These are phyloP conservation scores for Pseudogymnoascus sp. DNA, from an alignment of 2,329 filamentous ascomycete species.

Conservation along the genomic window DNA sequence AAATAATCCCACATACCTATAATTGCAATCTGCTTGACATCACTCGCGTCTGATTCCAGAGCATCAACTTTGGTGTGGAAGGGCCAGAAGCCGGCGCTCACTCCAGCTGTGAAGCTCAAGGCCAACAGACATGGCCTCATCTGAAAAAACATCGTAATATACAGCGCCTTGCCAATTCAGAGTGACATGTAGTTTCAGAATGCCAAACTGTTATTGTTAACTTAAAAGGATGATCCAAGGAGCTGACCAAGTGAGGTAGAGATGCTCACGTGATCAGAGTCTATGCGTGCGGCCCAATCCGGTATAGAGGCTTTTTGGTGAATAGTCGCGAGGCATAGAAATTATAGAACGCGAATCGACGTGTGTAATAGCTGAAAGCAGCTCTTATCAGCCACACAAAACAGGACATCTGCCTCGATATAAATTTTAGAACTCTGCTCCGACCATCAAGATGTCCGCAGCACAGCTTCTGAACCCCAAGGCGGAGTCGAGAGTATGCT, in stretches of 20 bases:
- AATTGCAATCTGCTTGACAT: slow-evolving; percentile 27
- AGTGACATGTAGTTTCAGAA: neutral
- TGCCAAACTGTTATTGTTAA: neutral
- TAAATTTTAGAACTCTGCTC: slow-evolving; percentile 14
- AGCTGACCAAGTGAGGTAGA: neutral
- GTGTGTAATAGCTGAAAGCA: slow-evolving; percentile 6
- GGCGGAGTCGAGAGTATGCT: slow-evolving; percentile 86
- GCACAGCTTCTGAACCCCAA: slow-evolving; percentile 98
- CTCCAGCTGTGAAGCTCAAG: slow-evolving; percentile 18
- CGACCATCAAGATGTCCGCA: slow-evolving; percentile 66
- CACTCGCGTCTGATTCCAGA: slow-evolving; percentile 16
- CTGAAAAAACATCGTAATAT: neutral
- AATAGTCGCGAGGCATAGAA: slow-evolving; percentile 11
- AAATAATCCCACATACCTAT: slow-evolving; percentile 24
- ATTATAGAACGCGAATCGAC: slow-evolving; percentile 11
- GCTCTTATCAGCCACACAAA: slow-evolving; percentile 7
- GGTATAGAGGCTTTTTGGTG: slow-evolving; percentile 9
- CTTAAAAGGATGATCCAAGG: neutral
- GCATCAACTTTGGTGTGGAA: slow-evolving; percentile 20
- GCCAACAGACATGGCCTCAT: slow-evolving; percentile 16
- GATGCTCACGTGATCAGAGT: neutral
- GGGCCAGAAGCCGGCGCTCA: slow-evolving; percentile 24
- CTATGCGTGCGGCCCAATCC: slow-evolving; percentile 1
- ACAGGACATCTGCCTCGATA: slow-evolving; percentile 13
- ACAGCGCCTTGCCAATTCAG: neutral